Evolutionary conservation across 2,329 filamentous ascomycete genomes (phyloP).

Genomic region (Elsinoe arachidis): DNA sequence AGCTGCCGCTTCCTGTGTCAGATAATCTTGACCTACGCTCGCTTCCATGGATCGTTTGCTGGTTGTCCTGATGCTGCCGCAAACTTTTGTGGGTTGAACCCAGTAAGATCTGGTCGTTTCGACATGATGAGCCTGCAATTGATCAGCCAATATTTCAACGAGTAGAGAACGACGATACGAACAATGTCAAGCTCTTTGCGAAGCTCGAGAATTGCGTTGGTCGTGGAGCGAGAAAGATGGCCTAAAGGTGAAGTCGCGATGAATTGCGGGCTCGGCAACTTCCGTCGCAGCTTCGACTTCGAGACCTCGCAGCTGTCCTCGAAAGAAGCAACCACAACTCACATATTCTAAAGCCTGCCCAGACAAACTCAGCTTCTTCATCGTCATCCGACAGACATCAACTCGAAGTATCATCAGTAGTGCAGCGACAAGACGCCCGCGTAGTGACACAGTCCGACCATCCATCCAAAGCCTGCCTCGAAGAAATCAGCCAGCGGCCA

Average conservation of each 20-base stretch:
- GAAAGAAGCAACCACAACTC: background rate
- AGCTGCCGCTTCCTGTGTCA: background rate
- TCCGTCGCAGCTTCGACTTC: conserved; percentile 6
- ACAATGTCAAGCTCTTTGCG: background rate
- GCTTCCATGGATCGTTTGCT: conserved; percentile 54
- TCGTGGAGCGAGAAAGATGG: background rate
- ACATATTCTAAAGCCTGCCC: background rate
- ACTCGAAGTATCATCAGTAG: background rate
- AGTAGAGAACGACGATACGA: background rate
- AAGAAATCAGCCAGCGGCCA: background rate
- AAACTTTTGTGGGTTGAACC: conserved; percentile 80
- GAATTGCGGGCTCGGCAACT: conserved; percentile 10
- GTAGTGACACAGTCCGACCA: too few species aligned
- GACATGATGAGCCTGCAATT: conserved; percentile 37
- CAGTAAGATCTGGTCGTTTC: conserved; percentile 66
- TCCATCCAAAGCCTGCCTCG: background rate
- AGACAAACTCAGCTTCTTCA: background rate
- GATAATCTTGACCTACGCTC: conserved; percentile 43
- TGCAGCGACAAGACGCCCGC: too few species aligned
- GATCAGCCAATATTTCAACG: conserved; percentile 9
- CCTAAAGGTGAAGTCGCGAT: background rate
- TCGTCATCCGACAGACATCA: background rate
- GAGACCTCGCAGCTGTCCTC: background rate
- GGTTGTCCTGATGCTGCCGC: conserved; percentile 58
- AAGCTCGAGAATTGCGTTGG: background rate